Evolutionary conservation across 179 eudicot species (phyloP), one percentile per base, ranked within the genome.

Genomic region (Beta macrorhiza): DNA sequence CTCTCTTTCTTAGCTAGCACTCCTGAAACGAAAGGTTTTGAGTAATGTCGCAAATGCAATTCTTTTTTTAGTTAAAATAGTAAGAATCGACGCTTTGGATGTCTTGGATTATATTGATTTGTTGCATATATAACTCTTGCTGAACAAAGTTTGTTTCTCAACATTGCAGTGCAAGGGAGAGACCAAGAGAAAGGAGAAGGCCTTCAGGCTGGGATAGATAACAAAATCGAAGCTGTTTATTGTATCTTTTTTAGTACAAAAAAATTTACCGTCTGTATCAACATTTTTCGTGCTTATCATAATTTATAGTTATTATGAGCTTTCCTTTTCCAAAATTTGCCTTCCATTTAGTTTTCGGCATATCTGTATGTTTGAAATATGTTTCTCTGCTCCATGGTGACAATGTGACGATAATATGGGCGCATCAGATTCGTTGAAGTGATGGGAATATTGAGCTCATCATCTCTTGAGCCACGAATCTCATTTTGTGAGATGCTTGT

Each of bases 161-260:
- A 77, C 75, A 78, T 77, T 79, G 86, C 90, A 89, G 93, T 64
- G 82, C 89, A 25, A 87, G 90, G 81, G 95, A 93, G 49, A 86
- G 90, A 78, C 77, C 89, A 4, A 91, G 95, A 87, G 98, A 95
- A 85, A 92, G 98, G 81, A 86, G 93, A 71, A 90, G 98, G 68
- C 93, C 89, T 32, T 92, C 98, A 63, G 98, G 98, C 19, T 95
- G 98, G 98, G 98, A 95, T 89, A 88, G 93, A 45, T 93, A 84
- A 70, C 80, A 58, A 9, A 44, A 16, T 55, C 47, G 69, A 32
- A 72, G 62, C 51, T 55, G 10, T 75, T 32, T 73, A 15, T 63
- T 71, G 78, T 70, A 32, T 5, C 9, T 58, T 74, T 37, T 79
- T 63, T 58, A 59, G 53, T 45, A 61, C 32, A 59, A 47, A 71